Evolutionary conservation across 208 protist genomes (phyloP).

Genomic region (Trypanosoma lewisi): DNA sequence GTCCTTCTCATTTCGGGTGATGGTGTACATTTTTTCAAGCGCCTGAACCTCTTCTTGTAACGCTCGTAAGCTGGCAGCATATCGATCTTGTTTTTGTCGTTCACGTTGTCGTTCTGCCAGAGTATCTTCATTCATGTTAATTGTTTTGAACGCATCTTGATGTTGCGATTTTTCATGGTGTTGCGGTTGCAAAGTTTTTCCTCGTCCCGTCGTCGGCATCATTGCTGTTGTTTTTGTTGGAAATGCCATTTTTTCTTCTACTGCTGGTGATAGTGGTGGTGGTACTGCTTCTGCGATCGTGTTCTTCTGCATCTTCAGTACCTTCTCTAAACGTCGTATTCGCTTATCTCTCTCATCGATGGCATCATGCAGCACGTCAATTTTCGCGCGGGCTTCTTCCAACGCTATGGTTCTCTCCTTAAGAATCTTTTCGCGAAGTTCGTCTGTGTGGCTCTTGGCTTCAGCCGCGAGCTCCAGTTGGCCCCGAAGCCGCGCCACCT

Average conservation of each 20-base stretch:
- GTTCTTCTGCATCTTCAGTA: not conserved
- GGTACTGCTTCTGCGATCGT: not conserved
- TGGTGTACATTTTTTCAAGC: slow-evolving; percentile 19
- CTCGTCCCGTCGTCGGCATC: not conserved
- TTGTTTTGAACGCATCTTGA: not conserved
- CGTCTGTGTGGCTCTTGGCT: slow-evolving; percentile 16
- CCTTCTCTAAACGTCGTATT: slow-evolving; percentile 8
- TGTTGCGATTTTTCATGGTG: slow-evolving; percentile 3
- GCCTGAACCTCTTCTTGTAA: slow-evolving; percentile 23
- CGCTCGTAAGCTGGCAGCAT: slow-evolving; percentile 15
- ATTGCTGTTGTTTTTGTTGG: slow-evolving; percentile 2
- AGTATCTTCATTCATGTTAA: not conserved
- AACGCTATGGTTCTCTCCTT: slow-evolving; percentile 27
- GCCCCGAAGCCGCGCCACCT: slow-evolving; percentile 40
- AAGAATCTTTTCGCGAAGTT: slow-evolving; percentile 12
- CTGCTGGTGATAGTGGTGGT: not conserved
- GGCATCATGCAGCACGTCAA: slow-evolving; percentile 2
- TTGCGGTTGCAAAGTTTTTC: not conserved
- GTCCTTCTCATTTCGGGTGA: slow-evolving; percentile 12
- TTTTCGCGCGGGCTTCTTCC: slow-evolving; percentile 34
- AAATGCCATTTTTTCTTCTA: too few relatives aligned
- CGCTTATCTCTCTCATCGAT: slow-evolving; percentile 9
- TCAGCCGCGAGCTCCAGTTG: slow-evolving; percentile 25
- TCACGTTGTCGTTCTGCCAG: not conserved
- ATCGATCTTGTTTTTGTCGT: slow-evolving; percentile 6